Conservation (phyloP, 805 yeast genomes). For the Cyberlindnera xylosilytica region DNA sequence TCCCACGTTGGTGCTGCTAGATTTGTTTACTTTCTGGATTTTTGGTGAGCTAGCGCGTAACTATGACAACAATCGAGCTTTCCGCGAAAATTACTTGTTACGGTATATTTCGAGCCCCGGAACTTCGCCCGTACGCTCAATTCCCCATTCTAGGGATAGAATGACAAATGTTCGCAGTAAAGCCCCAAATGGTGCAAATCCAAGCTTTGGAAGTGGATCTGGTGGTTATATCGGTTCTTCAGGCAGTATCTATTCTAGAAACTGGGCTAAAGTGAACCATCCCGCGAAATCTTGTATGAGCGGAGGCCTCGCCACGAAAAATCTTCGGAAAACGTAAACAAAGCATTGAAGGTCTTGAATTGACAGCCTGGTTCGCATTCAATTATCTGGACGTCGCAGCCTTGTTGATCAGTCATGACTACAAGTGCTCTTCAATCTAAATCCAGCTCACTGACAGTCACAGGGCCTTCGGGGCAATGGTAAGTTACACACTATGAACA, state of each 20-base stretch:
- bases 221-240: too few relatives aligned
- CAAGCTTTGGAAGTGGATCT: too few relatives aligned
- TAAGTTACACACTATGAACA: not conserved
- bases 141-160: too few relatives aligned
- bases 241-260: too few relatives aligned
- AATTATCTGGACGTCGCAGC: not conserved
- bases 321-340: constrained; percentile 14
- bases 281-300: too few relatives aligned
- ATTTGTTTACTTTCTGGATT: not conserved
- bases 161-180: too few relatives aligned
- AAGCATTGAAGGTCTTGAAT: constrained; percentile 1
- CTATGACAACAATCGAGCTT: constrained; percentile 5
- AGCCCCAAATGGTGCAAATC: too few relatives aligned
- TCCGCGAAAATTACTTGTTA: not conserved
- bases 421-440: not conserved
- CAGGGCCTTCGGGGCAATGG: constrained; percentile 1
- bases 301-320: too few relatives aligned
- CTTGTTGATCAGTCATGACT: not conserved
- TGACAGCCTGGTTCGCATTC: not conserved
- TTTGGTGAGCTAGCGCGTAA: not conserved
- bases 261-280: too few relatives aligned
- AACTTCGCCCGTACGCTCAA: too few relatives aligned
- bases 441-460: not conserved
- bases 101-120: not conserved
- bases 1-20: not conserved